Conservation (phyloP, 768 basidiomycete species). For the Termitomyces sp. region DNA sequence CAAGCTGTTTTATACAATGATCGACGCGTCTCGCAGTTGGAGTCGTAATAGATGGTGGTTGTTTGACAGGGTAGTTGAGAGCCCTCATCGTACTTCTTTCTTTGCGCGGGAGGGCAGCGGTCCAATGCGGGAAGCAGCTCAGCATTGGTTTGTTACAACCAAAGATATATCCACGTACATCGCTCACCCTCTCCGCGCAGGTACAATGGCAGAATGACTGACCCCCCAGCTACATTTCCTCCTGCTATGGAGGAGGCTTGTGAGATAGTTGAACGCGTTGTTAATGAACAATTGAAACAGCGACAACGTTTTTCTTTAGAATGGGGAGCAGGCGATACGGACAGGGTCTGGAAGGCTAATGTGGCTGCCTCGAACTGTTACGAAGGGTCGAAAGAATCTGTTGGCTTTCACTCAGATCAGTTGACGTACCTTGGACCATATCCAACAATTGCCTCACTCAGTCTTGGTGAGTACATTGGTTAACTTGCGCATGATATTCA, state of each 20-base stretch:
- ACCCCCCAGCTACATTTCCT: conserved; percentile 55
- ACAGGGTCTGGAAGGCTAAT: conserved; percentile 65
- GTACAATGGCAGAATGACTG: conserved; percentile 75
- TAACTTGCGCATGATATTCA: not conserved
- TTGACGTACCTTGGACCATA: conserved; percentile 80
- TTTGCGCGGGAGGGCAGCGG: conserved; percentile 56
- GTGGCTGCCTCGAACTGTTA: conserved; percentile 87
- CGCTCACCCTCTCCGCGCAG: conserved; percentile 31
- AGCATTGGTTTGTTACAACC: conserved; percentile 54
- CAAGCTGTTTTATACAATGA: conserved; percentile 69
- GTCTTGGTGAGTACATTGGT: conserved; percentile 52
- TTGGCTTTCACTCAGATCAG: conserved; percentile 81
- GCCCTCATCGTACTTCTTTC: conserved; percentile 80
- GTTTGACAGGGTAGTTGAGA: conserved; percentile 77
- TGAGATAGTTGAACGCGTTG: conserved; percentile 59
- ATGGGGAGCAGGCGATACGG: conserved; percentile 44
- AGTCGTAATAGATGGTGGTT: conserved; percentile 81
- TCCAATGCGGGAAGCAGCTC: conserved; percentile 69
- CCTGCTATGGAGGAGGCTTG: conserved; percentile 79
- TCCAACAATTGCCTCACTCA: conserved; percentile 82
- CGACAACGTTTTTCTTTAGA: conserved; percentile 62
- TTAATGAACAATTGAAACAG: conserved; percentile 66
- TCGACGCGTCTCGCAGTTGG: conserved; percentile 60
- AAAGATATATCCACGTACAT: not conserved
- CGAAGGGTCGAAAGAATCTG: conserved; percentile 75